Conservation (phyloP, 192 early-diverging fungal genomes). For the Coemansia furcata region DNA sequence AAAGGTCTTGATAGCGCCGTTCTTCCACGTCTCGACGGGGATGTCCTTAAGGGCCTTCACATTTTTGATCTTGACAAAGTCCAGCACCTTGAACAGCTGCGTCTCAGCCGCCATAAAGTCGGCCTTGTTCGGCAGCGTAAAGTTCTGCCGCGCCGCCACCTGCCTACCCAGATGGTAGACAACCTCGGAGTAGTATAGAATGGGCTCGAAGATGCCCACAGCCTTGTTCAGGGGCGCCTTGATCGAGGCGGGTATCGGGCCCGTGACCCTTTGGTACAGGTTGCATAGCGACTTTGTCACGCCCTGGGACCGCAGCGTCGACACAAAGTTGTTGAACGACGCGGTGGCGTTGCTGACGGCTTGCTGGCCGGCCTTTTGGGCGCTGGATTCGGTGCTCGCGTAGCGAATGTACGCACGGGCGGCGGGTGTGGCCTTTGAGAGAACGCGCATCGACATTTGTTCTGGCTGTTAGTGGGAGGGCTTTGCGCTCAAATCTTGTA, state of each 20-base stretch:
- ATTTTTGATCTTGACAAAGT: slow-evolving; percentile 42
- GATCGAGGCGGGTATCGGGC: slow-evolving; percentile 42
- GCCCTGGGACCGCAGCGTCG: slow-evolving; percentile 23
- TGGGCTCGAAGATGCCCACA: slow-evolving; percentile 39
- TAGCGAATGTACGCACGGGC: slow-evolving; percentile 51
- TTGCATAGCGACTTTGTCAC: slow-evolving; percentile 47
- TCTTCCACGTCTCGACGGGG: slow-evolving; percentile 44
- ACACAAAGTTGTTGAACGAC: slow-evolving; percentile 20
- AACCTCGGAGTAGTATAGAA: slow-evolving; percentile 51
- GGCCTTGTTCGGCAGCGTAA: slow-evolving; percentile 43
- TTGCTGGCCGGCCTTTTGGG: slow-evolving; percentile 43
- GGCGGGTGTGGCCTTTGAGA: slow-evolving; percentile 41
- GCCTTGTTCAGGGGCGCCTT: slow-evolving; percentile 46
- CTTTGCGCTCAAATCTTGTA: too few relatives aligned
- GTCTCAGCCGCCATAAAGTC: slow-evolving; percentile 48
- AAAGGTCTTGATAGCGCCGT: slow-evolving; percentile 48
- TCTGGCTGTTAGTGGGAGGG: background rate
- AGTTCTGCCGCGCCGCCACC: slow-evolving; percentile 41
- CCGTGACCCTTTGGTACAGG: slow-evolving; percentile 45
- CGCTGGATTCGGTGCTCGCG: slow-evolving; percentile 48
- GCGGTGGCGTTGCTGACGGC: slow-evolving; percentile 31
- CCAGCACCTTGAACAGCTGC: slow-evolving; percentile 52
- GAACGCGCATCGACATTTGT: slow-evolving; percentile 46
- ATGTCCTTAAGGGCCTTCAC: slow-evolving; percentile 49
- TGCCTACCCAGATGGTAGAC: slow-evolving; percentile 49